phyloP scores from a whole-genome alignment of 176 grass and related monocot genomes.

The Carex scoparia region DNA sequence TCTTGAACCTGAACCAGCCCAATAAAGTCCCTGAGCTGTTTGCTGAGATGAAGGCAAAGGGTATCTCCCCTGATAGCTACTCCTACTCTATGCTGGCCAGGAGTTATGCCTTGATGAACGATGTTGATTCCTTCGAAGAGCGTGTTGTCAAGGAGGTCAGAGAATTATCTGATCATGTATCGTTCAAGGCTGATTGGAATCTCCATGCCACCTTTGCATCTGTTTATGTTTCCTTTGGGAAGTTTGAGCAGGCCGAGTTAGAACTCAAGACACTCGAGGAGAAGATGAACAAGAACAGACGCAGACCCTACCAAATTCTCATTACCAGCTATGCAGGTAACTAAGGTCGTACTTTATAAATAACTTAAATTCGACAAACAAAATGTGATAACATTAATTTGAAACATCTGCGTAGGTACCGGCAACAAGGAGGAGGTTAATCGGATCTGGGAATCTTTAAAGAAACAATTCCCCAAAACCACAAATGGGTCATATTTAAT shows the following conservation, averaged over 20 bases:
- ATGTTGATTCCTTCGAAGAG: slow-evolving; percentile 47
- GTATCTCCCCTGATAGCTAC: slow-evolving; percentile 40
- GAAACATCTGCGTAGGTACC: slow-evolving; percentile 14
- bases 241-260: slow-evolving; percentile 47
- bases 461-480: slow-evolving; percentile 37
- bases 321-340: slow-evolving; percentile 22
- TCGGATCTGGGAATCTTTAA: slow-evolving; percentile 53
- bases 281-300: background rate
- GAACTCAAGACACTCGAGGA: slow-evolving; percentile 63
- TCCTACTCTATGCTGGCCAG: slow-evolving; percentile 73
- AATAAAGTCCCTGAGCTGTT: slow-evolving; percentile 40
- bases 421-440: slow-evolving; percentile 56
- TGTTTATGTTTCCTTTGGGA: slow-evolving; percentile 53
- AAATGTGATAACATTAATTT: no score
- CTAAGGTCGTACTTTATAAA: slow-evolving; percentile 43
- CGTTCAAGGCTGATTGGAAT: slow-evolving; percentile 31
- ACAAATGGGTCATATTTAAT: slow-evolving; percentile 55
- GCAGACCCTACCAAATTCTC: slow-evolving; percentile 17
- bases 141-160: slow-evolving; percentile 53
- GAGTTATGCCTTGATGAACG: slow-evolving; percentile 46
- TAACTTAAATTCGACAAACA: slow-evolving; percentile 12
- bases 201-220: slow-evolving; percentile 57
- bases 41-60: slow-evolving; percentile 66
- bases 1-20: slow-evolving; percentile 47
- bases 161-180: slow-evolving; percentile 16